A percentile compares a stretch with the other conserved stretches of the same genome.
Conservation (phyloP, 1,284 basidiomycete species). For the Crucibulum parvulum region DNA sequence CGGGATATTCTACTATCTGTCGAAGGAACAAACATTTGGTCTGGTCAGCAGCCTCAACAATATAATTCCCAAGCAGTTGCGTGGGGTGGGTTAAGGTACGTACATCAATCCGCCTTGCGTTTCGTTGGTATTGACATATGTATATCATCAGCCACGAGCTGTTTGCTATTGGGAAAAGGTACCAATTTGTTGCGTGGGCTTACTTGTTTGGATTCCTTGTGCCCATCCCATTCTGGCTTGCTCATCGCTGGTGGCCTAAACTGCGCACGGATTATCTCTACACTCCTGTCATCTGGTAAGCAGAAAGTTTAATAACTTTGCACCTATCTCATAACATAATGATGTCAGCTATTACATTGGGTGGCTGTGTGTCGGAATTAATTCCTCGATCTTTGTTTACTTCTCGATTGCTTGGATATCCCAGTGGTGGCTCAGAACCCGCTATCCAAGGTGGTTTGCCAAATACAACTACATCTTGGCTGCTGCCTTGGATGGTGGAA, state of each 20-base stretch:
- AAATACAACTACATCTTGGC: conserved; percentile 56
- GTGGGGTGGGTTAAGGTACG: conserved; percentile 65
- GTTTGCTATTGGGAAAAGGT: conserved; percentile 59
- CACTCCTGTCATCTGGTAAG: conserved; percentile 50
- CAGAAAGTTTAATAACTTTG: not conserved
- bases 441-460: conserved; percentile 63
- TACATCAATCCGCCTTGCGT: not conserved
- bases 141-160: conserved; percentile 46
- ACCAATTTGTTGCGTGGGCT: conserved; percentile 62
- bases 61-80: conserved; percentile 71
- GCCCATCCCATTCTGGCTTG: conserved; percentile 63
- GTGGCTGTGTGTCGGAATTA: conserved; percentile 54
- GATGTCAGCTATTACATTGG: conserved; percentile 38
- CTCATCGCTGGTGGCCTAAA: conserved; percentile 49
- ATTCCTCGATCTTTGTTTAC: conserved; percentile 44
- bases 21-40: conserved; percentile 70
- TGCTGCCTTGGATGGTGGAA: conserved; percentile 45
- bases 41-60: conserved; percentile 60
- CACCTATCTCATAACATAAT: not conserved
- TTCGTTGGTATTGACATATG: not conserved
- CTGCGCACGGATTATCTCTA: conserved; percentile 50
- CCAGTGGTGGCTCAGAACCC: conserved; percentile 64
- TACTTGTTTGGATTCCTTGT: conserved; percentile 62
- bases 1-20: conserved; percentile 55
- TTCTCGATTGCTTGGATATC: conserved; percentile 58